Evolutionary conservation across 2,329 filamentous ascomycete species (phyloP).

Genomic region (Scytalidium sp.): DNA sequence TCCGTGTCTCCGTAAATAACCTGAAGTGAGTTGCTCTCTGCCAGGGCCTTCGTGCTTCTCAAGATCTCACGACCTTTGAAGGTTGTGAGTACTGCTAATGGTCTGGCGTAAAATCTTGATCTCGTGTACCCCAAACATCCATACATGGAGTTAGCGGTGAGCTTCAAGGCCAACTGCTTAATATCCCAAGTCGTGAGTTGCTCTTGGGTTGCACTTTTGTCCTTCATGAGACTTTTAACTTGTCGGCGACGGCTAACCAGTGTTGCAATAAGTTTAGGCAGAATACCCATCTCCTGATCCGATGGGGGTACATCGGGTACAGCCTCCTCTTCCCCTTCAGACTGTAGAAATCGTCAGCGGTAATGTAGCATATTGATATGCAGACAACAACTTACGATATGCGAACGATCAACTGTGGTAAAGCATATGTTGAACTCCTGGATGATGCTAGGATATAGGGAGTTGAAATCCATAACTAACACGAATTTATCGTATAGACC

Average conservation of each 20-base stretch:
- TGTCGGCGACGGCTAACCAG: constrained; percentile 85
- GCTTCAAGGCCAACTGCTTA: constrained; percentile 92
- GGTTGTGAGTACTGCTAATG: constrained; percentile 91
- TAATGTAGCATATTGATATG: not conserved
- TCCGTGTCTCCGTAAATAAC: constrained; percentile 99
- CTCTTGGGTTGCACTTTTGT: constrained; percentile 79
- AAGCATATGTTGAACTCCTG: constrained; percentile 99
- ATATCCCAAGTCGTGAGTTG: constrained; percentile 96
- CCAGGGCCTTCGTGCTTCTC: constrained; percentile 90
- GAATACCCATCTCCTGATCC: constrained; percentile 76
- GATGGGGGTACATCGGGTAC: constrained; percentile 78
- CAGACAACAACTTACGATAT: constrained; percentile 52
- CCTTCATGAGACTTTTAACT: constrained; percentile 97
- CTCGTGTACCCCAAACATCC: constrained; percentile 96
- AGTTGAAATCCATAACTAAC: constrained; percentile 99
- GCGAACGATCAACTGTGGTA: constrained; percentile 83
- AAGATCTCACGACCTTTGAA: constrained; percentile 98
- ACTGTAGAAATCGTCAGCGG: constrained; percentile 35
- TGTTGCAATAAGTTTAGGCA: constrained; percentile 87
- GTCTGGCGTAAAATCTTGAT: constrained; percentile 94
- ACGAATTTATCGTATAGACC: constrained; percentile 98
- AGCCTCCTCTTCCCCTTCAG: constrained; percentile 72
- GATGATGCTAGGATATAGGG: constrained; percentile 98
- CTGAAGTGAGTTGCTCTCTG: constrained; percentile 84
- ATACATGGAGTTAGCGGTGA: constrained; percentile 99